A percentile compares a stretch with the other conserved stretches of the same genome.
phyloP scores from a whole-genome alignment of 345 rosid genomes.

The Dimocarpus longan region DNA sequence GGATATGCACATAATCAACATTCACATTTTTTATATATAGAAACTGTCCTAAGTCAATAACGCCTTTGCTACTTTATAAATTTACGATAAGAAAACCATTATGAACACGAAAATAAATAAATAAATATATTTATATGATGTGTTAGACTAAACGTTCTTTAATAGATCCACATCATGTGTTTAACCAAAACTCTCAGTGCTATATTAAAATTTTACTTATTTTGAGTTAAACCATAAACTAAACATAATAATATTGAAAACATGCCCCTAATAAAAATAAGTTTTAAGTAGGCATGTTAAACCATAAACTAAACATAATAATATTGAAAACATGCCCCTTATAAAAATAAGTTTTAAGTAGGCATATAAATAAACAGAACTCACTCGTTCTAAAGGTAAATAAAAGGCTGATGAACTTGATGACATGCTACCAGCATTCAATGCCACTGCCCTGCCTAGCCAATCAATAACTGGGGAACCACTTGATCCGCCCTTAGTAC shows the following conservation, averaged over 20 bases:
- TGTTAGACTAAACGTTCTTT: neutral
- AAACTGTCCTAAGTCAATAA: neutral
- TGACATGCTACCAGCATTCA: constrained; percentile 94
- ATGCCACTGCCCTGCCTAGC: constrained; percentile 94
- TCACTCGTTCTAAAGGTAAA: constrained; percentile 85
- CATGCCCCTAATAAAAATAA: neutral
- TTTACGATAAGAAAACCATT: neutral
- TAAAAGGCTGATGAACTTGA: constrained; percentile 89
- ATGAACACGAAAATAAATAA: neutral
- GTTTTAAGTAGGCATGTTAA: neutral
- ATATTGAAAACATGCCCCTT: neutral
- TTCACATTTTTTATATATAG: neutral
- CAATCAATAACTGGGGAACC: constrained; percentile 97
- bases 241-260: neutral
- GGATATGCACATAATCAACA: neutral
- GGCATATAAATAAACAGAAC: constrained; percentile 23
- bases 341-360: neutral
- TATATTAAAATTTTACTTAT: neutral
- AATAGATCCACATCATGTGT: neutral
- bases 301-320: neutral
- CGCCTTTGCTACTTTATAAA: neutral
- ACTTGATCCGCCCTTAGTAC: constrained; percentile 98
- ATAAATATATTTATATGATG: neutral
- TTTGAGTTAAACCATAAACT: neutral
- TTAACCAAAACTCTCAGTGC: neutral